These are phyloP conservation scores for Sporothrix protearum DNA, from an alignment of 2,329 filamentous ascomycete genomes.

Conservation along the genomic window DNA sequence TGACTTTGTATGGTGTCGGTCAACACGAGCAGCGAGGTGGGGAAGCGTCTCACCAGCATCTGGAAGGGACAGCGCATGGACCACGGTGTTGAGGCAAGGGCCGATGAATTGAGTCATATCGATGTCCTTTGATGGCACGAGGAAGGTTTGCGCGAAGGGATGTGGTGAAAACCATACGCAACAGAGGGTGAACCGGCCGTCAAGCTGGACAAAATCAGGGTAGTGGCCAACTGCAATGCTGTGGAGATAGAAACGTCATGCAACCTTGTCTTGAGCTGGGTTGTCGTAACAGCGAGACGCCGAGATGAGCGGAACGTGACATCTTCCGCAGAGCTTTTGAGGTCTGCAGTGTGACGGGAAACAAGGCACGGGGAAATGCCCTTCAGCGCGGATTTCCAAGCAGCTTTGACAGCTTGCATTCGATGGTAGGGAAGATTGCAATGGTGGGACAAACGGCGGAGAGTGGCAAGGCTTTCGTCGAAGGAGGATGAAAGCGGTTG, in stretches of 20 bases:
- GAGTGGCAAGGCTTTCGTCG: background rate
- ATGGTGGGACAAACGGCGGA: background rate
- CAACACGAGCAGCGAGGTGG: conserved; percentile 24
- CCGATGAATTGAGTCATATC: conserved; percentile 27
- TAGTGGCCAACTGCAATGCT: background rate
- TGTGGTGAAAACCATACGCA: conserved; percentile 6
- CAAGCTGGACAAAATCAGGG: background rate
- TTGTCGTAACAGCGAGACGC: conserved; percentile 13
- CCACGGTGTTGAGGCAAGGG: conserved; percentile 30
- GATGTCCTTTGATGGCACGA: conserved; percentile 18
- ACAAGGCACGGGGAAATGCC: conserved; percentile 2
- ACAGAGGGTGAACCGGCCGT: background rate
- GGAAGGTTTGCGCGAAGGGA: background rate
- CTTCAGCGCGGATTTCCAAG: conserved; percentile 2
- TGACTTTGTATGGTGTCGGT: conserved; percentile 26
- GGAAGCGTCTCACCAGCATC: conserved; percentile 14
- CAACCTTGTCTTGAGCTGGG: conserved; percentile 23
- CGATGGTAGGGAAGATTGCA: background rate
- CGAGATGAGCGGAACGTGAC: conserved; percentile 9
- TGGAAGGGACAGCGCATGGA: conserved; percentile 25
- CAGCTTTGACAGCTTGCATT: background rate
- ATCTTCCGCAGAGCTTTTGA: background rate
- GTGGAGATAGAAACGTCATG: background rate
- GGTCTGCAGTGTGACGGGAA: background rate
- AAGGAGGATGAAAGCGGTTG: background rate